A percentile compares a stretch with the other conserved stretches of the same genome.
Conservation (phyloP, 192 early-diverging fungal genomes). For the Pilaira anomala region DNA sequence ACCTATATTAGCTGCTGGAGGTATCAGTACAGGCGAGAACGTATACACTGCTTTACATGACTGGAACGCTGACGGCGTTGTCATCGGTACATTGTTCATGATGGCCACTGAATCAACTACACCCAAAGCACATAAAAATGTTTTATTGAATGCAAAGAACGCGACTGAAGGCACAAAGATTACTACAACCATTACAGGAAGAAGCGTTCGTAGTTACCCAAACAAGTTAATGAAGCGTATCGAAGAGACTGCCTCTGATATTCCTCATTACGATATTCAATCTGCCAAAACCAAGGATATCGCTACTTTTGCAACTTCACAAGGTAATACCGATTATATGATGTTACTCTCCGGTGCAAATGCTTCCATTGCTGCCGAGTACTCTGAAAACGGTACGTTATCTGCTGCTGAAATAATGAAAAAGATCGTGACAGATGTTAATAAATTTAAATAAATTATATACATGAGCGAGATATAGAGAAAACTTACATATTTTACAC, state of each 20-base stretch:
- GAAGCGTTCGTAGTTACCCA: constrained; percentile 23
- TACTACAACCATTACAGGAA: constrained; percentile 23
- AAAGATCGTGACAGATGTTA: constrained; percentile 23
- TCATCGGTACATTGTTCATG: constrained; percentile 32
- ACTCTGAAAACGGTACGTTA: constrained; percentile 27
- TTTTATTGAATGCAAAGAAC: constrained; percentile 1
- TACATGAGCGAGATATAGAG: too few relatives aligned
- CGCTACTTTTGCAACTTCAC: constrained; percentile 14
- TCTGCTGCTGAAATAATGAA: constrained; percentile 19
- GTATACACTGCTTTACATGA: neutral
- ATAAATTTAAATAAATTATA: too few relatives aligned
- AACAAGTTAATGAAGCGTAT: constrained; percentile 19
- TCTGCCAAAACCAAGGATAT: constrained; percentile 29
- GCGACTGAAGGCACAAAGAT: constrained; percentile 14
- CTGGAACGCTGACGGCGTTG: constrained; percentile 20
- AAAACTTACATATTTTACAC: too few relatives aligned
- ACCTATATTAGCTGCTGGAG: constrained; percentile 30
- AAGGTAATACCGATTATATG: constrained; percentile 11
- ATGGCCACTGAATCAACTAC: constrained; percentile 16
- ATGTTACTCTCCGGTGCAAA: constrained; percentile 16
- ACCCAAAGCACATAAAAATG: constrained; percentile 10
- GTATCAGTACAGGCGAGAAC: constrained; percentile 11
- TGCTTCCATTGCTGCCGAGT: constrained; percentile 1
- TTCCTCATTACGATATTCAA: constrained; percentile 28
- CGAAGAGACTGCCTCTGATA: neutral